phyloP scores from a whole-genome alignment of 495 filamentous ascomycete species.

The Aspergillus diversus region DNA sequence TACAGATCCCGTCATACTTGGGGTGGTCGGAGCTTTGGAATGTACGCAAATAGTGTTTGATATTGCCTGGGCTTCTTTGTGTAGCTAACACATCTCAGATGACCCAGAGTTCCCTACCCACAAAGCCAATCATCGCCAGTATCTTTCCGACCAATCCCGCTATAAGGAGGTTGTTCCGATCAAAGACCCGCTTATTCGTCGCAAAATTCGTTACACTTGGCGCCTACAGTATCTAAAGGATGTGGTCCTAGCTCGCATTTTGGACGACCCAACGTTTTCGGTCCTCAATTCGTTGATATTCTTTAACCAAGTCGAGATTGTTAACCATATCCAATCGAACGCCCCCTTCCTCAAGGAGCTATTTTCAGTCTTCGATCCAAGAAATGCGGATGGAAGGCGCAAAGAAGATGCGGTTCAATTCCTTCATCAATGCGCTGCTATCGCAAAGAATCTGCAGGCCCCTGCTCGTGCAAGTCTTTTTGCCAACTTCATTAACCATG shows the following conservation, averaged over 20 bases:
- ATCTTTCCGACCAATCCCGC: conserved; percentile 81
- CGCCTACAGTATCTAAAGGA: conserved; percentile 98
- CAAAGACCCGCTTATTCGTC: conserved; percentile 74
- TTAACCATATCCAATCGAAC: conserved; percentile 86
- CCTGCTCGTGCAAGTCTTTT: conserved; percentile 80
- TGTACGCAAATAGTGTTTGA: conserved; percentile 50
- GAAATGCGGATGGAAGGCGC: conserved; percentile 64
- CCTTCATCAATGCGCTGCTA: conserved; percentile 93
- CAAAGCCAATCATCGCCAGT: conserved; percentile 96
- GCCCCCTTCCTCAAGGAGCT: conserved; percentile 77
- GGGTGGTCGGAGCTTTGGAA: conserved; percentile 94
- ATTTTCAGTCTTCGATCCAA: conserved; percentile 81
- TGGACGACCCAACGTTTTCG: conserved; percentile 97
- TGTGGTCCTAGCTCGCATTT: conserved; percentile 91
- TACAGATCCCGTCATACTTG: conserved; percentile 83
- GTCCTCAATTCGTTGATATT: conserved; percentile 98
- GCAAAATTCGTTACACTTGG: conserved; percentile 95
- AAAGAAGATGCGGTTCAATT: conserved; percentile 95
- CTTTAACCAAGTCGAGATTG: conserved; percentile 98
- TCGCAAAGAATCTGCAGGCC: conserved; percentile 91
- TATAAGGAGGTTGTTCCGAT: conserved; percentile 98
- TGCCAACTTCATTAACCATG: conserved; percentile 84
- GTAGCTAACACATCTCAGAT: conserved; percentile 51
- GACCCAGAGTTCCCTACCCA: conserved; percentile 98
- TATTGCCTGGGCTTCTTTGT: not conserved